Evolutionary conservation across 495 filamentous ascomycete species (phyloP).

Genomic region (Margaritispora aquatica): DNA sequence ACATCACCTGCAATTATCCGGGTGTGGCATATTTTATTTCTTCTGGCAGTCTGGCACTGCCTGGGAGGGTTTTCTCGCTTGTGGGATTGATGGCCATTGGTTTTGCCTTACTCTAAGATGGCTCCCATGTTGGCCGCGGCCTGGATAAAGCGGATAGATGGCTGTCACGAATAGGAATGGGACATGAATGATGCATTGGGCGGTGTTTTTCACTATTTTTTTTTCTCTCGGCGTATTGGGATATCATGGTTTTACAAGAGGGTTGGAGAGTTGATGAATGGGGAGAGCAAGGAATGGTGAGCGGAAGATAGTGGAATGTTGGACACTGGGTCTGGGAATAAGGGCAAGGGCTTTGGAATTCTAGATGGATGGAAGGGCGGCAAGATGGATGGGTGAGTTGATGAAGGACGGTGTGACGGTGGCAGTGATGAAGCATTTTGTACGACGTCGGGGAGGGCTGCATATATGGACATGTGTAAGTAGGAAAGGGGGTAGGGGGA

Average conservation of each 20-base stretch:
- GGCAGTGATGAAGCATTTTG: not conserved
- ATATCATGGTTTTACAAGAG: not conserved
- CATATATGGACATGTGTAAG: not conserved
- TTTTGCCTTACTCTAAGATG: conserved; percentile 14
- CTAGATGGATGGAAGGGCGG: too few species aligned
- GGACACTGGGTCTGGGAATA: not conserved
- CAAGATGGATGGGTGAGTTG: too few species aligned
- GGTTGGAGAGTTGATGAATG: not conserved
- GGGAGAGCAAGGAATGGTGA: not conserved
- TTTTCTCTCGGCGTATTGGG: not conserved
- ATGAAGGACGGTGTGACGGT: too few species aligned
- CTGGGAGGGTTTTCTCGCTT: not conserved
- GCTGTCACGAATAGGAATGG: conserved; percentile 3
- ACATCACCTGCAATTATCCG: conserved; percentile 25
- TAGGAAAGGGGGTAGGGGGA: too few species aligned
- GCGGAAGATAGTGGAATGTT: not conserved
- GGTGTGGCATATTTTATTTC: conserved; percentile 12
- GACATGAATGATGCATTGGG: conserved; percentile 14
- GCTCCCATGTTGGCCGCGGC: not conserved
- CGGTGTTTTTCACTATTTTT: too few species aligned
- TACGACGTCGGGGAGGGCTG: not conserved
- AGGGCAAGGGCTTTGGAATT: not conserved
- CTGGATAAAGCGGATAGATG: too few species aligned
- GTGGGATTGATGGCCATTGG: conserved; percentile 4
- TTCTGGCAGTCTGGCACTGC: not conserved